phyloP scores from a whole-genome alignment of 768 basidiomycete species.

The Naganishia onofrii region DNA sequence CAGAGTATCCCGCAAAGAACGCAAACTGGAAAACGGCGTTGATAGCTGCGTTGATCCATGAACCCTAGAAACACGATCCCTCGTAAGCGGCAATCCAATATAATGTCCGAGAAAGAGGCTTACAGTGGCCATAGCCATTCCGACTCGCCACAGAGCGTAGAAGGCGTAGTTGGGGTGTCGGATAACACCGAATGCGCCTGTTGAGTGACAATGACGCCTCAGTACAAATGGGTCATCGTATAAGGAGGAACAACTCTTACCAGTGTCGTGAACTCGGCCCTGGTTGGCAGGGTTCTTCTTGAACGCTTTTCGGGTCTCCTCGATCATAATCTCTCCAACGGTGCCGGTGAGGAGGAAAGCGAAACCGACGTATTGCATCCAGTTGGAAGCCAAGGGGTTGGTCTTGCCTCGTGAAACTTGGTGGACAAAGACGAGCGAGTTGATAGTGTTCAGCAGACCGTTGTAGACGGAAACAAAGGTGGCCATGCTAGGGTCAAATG shows the following conservation, averaged over 20 bases:
- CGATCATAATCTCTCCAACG: conserved; percentile 32
- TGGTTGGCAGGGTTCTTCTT: conserved; percentile 38
- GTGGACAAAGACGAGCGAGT: conserved; percentile 38
- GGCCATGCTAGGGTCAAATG: conserved; percentile 25
- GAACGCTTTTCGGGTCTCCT: conserved; percentile 34
- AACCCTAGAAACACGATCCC: conserved; percentile 22
- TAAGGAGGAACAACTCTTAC: background rate
- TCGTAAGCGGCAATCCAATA: background rate
- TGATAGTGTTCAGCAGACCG: conserved; percentile 33
- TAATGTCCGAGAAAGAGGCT: background rate
- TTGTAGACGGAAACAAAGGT: conserved; percentile 34
- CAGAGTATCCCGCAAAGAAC: conserved; percentile 26
- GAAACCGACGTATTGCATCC: conserved; percentile 38
- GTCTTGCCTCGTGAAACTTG: conserved; percentile 28
- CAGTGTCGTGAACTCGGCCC: conserved; percentile 29
- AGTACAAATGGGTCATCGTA: background rate
- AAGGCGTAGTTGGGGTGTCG: conserved; percentile 41
- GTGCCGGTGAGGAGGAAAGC: conserved; percentile 35
- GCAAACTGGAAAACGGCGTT: conserved; percentile 28
- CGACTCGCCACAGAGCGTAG: conserved; percentile 37
- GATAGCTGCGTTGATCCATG: conserved; percentile 27
- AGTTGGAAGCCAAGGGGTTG: conserved; percentile 29
- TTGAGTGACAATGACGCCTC: background rate
- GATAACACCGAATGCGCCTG: conserved; percentile 31
- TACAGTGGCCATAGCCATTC: conserved; percentile 35